Conservation (phyloP, 1,139 yeast species). For the Pichia sp. region DNA sequence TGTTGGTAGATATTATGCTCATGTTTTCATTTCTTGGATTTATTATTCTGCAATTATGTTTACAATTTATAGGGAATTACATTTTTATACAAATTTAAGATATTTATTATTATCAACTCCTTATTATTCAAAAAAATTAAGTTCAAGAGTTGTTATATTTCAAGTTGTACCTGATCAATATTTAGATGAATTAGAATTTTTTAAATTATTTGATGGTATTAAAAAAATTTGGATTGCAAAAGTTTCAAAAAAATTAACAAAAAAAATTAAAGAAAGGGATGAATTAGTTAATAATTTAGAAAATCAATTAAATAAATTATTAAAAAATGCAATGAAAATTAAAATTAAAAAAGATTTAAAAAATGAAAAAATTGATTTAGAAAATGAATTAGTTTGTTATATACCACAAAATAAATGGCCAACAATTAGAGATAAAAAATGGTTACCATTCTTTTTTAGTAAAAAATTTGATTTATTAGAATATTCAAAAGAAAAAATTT, state of each 20-base stretch:
- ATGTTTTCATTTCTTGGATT: conserved; percentile 64
- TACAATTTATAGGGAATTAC: conserved; percentile 64
- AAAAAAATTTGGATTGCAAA: conserved; percentile 58
- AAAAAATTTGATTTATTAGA: conserved; percentile 57
- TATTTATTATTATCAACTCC: conserved; percentile 68
- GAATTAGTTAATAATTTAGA: conserved; percentile 53
- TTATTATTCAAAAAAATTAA: conserved; percentile 55
- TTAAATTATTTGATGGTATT: conserved; percentile 55
- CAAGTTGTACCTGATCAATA: conserved; percentile 52
- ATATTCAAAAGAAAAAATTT: conserved; percentile 49
- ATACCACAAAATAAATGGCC: conserved; percentile 60
- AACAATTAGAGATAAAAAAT: conserved; percentile 42
- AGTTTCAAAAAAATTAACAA: conserved; percentile 46
- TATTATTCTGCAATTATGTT: conserved; percentile 55
- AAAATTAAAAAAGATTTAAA: conserved; percentile 54
- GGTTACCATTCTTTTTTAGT: conserved; percentile 29
- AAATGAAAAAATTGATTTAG: conserved; percentile 47
- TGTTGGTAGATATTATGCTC: conserved; percentile 61
- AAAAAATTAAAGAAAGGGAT: conserved; percentile 50
- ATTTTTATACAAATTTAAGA: conserved; percentile 59
- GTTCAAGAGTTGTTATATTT: conserved; percentile 62
- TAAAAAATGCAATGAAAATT: conserved; percentile 50
- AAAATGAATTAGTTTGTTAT: conserved; percentile 51
- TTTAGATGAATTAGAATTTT: conserved; percentile 45
- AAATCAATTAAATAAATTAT: conserved; percentile 47